Percentiles rank a stretch among this genome's conserved stretches.
These are phyloP conservation scores for Pseudoscleropodium purum DNA, from an alignment of 225 moss, liverwort and hornwort species.

Conservation along the genomic window DNA sequence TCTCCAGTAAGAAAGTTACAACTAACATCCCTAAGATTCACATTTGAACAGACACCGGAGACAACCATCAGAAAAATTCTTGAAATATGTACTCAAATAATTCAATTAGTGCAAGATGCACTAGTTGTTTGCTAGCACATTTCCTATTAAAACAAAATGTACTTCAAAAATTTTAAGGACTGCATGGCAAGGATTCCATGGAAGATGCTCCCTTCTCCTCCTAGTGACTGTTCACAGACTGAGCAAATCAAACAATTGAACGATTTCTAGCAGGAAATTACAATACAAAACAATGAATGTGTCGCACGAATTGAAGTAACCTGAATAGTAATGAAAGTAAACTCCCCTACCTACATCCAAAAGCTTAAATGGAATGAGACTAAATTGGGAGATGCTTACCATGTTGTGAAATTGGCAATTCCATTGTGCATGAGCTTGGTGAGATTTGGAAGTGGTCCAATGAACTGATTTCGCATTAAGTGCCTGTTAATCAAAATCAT, in stretches of 20 bases:
- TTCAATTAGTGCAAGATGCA: neutral
- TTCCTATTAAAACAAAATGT: neutral
- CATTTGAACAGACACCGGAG: neutral
- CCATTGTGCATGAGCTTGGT: slow-evolving; percentile 11
- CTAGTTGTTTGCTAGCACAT: too few relatives aligned
- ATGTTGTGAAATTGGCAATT: neutral
- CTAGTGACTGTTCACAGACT: neutral
- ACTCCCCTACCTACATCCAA: neutral
- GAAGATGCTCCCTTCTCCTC: neutral
- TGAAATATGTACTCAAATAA: neutral
- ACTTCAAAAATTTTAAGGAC: neutral
- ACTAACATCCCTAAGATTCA: neutral
- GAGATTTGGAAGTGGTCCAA: neutral
- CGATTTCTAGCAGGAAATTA: neutral
- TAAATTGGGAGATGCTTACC: neutral
- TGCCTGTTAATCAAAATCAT: too few relatives aligned
- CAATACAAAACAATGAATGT: neutral
- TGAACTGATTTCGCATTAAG: neutral
- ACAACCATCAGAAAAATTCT: neutral
- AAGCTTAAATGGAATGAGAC: too few relatives aligned
- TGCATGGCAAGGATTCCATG: neutral
- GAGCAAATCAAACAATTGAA: neutral
- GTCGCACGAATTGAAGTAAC: too few relatives aligned
- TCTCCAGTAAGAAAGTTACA: slow-evolving; percentile 7
- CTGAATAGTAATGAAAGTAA: neutral